A percentile compares a stretch with the other conserved stretches of the same genome.
Conservation (phyloP, 371 early-diverging fungal species). For the Rhizopus stolonifer region DNA sequence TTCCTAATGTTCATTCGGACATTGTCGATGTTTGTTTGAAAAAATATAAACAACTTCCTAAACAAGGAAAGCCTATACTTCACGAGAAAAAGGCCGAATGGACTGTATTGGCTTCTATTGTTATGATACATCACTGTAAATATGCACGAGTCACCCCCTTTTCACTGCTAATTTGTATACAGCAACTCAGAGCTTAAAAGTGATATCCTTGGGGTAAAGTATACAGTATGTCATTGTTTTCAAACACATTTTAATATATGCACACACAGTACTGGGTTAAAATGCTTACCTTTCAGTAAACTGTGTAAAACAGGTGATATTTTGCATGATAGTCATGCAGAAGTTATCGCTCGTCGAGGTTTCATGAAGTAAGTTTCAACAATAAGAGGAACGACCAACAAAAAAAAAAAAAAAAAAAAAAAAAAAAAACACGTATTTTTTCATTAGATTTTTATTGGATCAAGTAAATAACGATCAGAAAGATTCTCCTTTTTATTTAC, state of each 20-base stretch:
- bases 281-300: conserved; percentile 72
- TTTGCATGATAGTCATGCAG: conserved; percentile 85
- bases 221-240: conserved; percentile 1
- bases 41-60: conserved; percentile 53
- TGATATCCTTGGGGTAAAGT: conserved; percentile 69
- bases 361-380: conserved; percentile 60
- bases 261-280: conserved; percentile 83
- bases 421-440: background rate
- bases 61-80: conserved; percentile 68
- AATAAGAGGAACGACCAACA: background rate
- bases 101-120: conserved; percentile 85
- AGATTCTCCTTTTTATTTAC: conserved; percentile 1
- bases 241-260: conserved; percentile 33
- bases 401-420: too few relatives aligned
- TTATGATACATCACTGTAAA: conserved; percentile 33
- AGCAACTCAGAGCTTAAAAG: conserved; percentile 27
- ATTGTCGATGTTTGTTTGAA: conserved; percentile 30
- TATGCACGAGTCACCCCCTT: background rate
- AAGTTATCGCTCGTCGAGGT: conserved; percentile 77
- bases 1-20: conserved; percentile 29
- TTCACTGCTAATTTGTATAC: background rate
- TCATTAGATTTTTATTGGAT: conserved; percentile 30
- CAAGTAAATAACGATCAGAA: conserved; percentile 9
- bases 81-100: conserved; percentile 65
- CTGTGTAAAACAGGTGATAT: conserved; percentile 60